A percentile compares a stretch with the other conserved stretches of the same genome.
phyloP scores from a whole-genome alignment of 2,329 filamentous ascomycete species.

The Aspergillus melleus region DNA sequence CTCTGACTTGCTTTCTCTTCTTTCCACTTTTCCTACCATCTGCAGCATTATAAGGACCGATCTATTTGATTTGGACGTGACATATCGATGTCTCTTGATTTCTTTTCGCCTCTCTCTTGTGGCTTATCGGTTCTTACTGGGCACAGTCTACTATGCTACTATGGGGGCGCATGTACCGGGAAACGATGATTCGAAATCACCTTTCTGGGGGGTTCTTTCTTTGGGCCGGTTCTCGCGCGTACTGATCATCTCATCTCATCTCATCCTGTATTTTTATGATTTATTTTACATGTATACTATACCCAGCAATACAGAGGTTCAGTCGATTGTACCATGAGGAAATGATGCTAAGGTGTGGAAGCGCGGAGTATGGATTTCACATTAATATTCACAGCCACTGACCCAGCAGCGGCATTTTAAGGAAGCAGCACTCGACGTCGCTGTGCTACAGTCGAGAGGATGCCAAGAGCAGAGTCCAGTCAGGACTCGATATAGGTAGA shows the following conservation, averaged over 20 bases:
- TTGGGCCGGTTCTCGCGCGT: not conserved
- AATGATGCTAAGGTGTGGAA: not conserved
- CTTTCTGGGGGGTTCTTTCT: not conserved
- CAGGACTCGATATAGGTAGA: not conserved
- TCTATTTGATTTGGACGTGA: not conserved
- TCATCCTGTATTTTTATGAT: constrained; percentile 1
- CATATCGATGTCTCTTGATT: not conserved
- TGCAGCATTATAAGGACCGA: not conserved
- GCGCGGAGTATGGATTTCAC: not conserved
- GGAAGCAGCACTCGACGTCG: not conserved
- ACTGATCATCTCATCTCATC: constrained; percentile 16
- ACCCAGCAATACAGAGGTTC: constrained; percentile 6
- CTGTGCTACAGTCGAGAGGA: not conserved
- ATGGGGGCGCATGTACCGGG: not conserved
- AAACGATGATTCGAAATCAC: not conserved
- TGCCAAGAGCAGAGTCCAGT: not conserved
- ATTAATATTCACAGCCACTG: not conserved
- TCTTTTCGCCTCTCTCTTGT: not conserved
- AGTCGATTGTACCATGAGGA: not conserved
- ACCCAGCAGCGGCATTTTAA: not conserved
- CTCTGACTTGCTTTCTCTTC: not conserved
- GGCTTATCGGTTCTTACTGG: not conserved
- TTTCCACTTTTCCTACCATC: not conserved
- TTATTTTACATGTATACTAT: constrained; percentile 10
- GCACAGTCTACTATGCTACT: too few species aligned